A percentile compares a stretch with the other conserved stretches of the same genome.
These are phyloP conservation scores for Apiospora kogelbergensis DNA, from an alignment of 2,329 filamentous ascomycete genomes.

Conservation along the genomic window DNA sequence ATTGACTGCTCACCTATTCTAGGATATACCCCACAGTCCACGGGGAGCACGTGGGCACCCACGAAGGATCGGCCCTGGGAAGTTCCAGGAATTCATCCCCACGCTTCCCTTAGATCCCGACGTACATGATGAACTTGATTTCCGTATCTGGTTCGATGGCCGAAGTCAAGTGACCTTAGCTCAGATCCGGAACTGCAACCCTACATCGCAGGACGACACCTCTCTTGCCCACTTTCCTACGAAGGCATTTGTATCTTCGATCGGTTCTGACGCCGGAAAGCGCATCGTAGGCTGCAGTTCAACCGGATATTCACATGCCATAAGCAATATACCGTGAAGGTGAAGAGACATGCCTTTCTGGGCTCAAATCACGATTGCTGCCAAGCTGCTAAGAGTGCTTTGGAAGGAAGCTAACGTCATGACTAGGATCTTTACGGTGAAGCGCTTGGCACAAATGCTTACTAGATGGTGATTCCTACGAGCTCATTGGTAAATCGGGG, in stretches of 20 bases:
- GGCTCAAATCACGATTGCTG: not conserved
- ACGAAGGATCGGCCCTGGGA: not conserved
- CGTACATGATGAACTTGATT: not conserved
- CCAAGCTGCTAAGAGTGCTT: not conserved
- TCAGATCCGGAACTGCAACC: not conserved
- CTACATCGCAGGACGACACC: not conserved
- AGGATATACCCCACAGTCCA: not conserved
- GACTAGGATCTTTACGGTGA: not conserved
- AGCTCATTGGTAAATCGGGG: not conserved
- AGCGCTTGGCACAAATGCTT: not conserved
- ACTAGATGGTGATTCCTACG: not conserved
- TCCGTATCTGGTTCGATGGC: not conserved
- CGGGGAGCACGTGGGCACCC: not conserved
- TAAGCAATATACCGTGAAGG: not conserved
- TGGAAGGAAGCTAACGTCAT: not conserved
- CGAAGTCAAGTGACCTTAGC: slow-evolving; percentile 1
- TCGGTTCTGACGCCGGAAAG: not conserved
- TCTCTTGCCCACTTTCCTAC: not conserved
- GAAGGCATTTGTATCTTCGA: not conserved
- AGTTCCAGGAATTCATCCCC: not conserved
- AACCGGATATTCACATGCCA: not conserved
- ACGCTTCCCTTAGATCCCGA: not conserved
- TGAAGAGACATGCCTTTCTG: not conserved
- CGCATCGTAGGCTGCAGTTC: not conserved
- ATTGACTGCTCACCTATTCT: not conserved